A percentile compares a stretch with the other conserved stretches of the same genome.
These are phyloP conservation scores for Hymenoscyphus salicellus DNA, from an alignment of 2,329 filamentous ascomycete genomes.

Conservation along the genomic window DNA sequence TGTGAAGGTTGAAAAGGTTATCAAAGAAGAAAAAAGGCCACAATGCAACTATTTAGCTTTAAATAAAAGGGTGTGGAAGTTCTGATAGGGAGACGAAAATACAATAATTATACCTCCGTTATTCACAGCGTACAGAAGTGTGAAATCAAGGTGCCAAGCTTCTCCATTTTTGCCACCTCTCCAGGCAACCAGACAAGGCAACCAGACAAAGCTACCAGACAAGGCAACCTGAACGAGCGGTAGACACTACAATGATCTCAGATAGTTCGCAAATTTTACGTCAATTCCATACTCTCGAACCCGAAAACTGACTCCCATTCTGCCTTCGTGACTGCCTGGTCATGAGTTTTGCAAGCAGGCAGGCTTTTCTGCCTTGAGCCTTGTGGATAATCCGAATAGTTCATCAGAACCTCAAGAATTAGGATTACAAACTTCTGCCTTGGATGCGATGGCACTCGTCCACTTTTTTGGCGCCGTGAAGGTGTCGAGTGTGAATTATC, in stretches of 20 bases:
- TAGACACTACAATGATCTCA: not conserved
- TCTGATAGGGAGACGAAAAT: not conserved
- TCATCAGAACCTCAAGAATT: not conserved
- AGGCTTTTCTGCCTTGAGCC: not conserved
- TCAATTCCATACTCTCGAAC: not conserved
- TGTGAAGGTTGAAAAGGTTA: no score
- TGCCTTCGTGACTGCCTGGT: not conserved
- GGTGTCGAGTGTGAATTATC: not conserved
- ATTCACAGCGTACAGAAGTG: not conserved
- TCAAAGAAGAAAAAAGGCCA: no score
- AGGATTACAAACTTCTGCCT: not conserved
- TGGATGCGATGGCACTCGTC: not conserved
- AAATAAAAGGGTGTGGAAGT: no score
- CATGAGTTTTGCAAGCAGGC: not conserved
- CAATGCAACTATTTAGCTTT: no score
- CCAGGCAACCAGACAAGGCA: not conserved
- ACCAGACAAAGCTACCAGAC: not conserved
- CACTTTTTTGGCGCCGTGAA: no score
- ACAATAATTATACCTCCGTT: not conserved
- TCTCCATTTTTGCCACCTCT: not conserved
- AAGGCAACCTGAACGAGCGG: not conserved
- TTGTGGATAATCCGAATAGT: not conserved
- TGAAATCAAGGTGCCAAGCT: not conserved
- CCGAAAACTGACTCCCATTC: not conserved
- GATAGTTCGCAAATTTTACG: not conserved